Evolutionary conservation across 306 rosid genomes (phyloP).

Genomic region (Geum urbanum): DNA sequence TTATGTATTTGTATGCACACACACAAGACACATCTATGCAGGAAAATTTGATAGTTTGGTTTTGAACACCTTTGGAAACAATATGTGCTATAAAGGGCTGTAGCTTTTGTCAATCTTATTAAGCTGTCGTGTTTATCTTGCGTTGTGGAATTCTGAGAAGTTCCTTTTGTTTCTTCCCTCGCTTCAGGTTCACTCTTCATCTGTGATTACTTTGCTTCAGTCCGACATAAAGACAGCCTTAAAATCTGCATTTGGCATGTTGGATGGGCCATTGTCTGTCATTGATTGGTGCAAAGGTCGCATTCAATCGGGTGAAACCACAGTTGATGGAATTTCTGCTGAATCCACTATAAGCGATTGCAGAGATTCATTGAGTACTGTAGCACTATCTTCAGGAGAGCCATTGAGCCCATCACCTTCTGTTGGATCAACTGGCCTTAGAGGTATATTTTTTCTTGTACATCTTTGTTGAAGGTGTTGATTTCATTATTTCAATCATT

Average conservation of each 20-base stretch:
- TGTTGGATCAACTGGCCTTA: conserved; percentile 71
- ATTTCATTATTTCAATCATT: conserved; percentile 22
- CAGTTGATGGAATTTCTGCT: conserved; percentile 73
- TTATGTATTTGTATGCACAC: not conserved
- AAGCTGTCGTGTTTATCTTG: not conserved
- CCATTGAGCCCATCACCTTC: conserved; percentile 90
- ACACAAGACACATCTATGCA: no score
- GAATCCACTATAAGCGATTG: conserved; percentile 79
- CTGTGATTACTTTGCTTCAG: conserved; percentile 81
- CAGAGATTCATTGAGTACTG: conserved; percentile 63
- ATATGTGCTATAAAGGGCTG: not conserved
- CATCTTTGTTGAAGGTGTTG: conserved; percentile 17
- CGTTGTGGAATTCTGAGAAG: conserved; percentile 8
- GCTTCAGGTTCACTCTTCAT: conserved; percentile 78
- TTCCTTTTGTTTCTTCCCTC: not conserved
- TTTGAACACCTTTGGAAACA: not conserved
- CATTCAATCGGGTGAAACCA: conserved; percentile 60
- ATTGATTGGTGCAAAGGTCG: conserved; percentile 98
- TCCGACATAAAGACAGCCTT: conserved; percentile 89
- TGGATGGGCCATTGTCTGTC: conserved; percentile 87
- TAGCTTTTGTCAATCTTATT: not conserved
- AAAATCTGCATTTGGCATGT: conserved; percentile 79
- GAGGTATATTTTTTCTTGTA: conserved; percentile 45
- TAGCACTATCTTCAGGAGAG: conserved; percentile 39
- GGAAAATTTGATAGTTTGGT: not conserved